Evolutionary conservation across 257 asterid species (phyloP).

Genomic region (Solanum stenotomum): DNA sequence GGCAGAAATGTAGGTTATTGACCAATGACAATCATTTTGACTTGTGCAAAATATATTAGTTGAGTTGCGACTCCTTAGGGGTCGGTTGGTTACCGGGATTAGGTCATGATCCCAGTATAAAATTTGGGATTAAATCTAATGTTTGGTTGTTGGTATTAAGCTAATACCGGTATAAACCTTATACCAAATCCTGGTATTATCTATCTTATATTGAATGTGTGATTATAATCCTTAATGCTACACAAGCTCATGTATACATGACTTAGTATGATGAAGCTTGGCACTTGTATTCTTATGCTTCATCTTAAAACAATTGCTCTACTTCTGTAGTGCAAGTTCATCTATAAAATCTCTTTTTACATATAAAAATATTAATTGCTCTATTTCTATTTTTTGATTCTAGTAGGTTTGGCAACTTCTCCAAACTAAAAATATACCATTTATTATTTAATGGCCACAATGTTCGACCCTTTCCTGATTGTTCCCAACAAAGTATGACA

Average conservation of each 20-base stretch:
- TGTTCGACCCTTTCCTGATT: neutral
- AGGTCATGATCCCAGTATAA: neutral
- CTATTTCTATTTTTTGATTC: neutral
- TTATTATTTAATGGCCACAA: neutral
- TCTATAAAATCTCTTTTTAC: neutral
- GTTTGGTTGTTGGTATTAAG: neutral
- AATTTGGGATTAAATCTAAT: neutral
- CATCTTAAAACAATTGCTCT: neutral
- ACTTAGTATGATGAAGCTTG: neutral
- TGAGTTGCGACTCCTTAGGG: neutral
- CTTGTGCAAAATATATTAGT: neutral
- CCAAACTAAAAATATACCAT: neutral
- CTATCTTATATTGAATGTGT: neutral
- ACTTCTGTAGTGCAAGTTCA: neutral
- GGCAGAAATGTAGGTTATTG: conserved; percentile 48
- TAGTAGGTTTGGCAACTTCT: neutral
- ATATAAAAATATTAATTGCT: neutral
- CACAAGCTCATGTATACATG: neutral
- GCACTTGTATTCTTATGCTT: neutral
- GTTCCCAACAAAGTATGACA: neutral
- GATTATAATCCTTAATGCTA: neutral
- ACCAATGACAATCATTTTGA: neutral
- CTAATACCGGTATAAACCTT: neutral
- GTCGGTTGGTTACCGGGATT: neutral
- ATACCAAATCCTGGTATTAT: neutral